Percentiles rank a stretch among this genome's conserved stretches.
These are phyloP conservation scores for Dryadomyces sulphureus DNA, from an alignment of 2,329 filamentous ascomycete genomes.

Conservation along the genomic window DNA sequence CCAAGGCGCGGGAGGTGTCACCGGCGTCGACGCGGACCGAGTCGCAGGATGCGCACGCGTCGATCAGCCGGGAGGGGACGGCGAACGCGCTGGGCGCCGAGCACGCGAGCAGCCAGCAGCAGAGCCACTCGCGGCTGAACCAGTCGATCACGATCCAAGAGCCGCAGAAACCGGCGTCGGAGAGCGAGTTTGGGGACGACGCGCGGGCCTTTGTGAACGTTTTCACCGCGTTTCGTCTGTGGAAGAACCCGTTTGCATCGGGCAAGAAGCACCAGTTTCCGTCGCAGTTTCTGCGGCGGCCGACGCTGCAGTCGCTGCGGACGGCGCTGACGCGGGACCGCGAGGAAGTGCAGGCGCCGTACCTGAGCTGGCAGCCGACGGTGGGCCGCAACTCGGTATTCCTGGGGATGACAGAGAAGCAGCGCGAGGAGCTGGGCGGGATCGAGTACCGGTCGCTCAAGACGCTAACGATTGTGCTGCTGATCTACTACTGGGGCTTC, in stretches of 20 bases:
- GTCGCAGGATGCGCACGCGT: not conserved
- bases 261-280: constrained; percentile 18
- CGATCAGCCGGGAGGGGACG: too few relatives aligned
- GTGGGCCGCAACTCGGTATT: constrained; percentile 89
- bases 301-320: constrained; percentile 44
- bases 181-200: constrained; percentile 28
- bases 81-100: too few relatives aligned
- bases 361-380: constrained; percentile 88
- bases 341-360: constrained; percentile 52
- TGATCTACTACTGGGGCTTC: constrained; percentile 71
- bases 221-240: constrained; percentile 26
- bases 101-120: not conserved
- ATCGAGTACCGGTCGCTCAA: constrained; percentile 93
- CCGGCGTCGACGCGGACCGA: constrained; percentile 14
- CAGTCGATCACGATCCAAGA: constrained; percentile 55
- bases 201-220: constrained; percentile 25
- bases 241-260: constrained; percentile 21
- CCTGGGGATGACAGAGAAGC: constrained; percentile 71
- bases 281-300: constrained; percentile 19
- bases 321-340: constrained; percentile 39
- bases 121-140: constrained; percentile 12
- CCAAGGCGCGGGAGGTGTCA: constrained; percentile 14
- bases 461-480: constrained; percentile 63
- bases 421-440: constrained; percentile 86
- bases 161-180: constrained; percentile 32